A percentile compares a stretch with the other conserved stretches of the same genome.
Evolutionary conservation across 2,329 filamentous ascomycete genomes (phyloP).

Genomic region (Hymenoscyphus fraxineus): DNA sequence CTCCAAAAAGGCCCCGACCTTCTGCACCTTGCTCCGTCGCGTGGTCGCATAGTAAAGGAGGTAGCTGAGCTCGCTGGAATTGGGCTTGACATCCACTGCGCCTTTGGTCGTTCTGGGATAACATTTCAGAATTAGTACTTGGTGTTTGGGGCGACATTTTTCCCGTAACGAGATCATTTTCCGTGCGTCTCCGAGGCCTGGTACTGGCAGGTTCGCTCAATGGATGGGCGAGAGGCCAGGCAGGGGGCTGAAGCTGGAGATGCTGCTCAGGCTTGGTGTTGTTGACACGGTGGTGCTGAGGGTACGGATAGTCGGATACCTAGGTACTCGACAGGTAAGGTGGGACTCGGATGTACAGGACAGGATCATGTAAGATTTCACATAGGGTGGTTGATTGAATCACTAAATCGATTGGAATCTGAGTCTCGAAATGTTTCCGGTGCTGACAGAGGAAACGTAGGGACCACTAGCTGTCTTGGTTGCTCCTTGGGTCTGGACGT

Average conservation of each 20-base stretch:
- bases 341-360: neutral
- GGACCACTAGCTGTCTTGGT: too few relatives aligned
- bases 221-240: neutral
- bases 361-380: neutral
- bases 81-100: constrained; percentile 88
- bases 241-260: neutral
- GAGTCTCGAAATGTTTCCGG: neutral
- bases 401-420: neutral
- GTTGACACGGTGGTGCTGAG: neutral
- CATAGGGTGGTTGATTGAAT: neutral
- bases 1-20: constrained; percentile 91
- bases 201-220: constrained; percentile 6
- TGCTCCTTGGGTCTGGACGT: too few relatives aligned
- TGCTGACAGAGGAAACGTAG: neutral
- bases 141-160: constrained; percentile 86
- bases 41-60: constrained; percentile 95
- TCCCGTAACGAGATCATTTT: constrained; percentile 63
- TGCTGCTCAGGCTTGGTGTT: neutral
- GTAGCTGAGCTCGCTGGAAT: constrained; percentile 94
- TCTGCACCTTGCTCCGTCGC: constrained; percentile 90
- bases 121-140: constrained; percentile 92
- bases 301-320: neutral
- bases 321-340: neutral
- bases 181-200: constrained; percentile 2
- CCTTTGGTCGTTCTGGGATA: constrained; percentile 92